Conservation (phyloP, 2,329 filamentous ascomycete species). For the Paraphoma chrysanthemicola region DNA sequence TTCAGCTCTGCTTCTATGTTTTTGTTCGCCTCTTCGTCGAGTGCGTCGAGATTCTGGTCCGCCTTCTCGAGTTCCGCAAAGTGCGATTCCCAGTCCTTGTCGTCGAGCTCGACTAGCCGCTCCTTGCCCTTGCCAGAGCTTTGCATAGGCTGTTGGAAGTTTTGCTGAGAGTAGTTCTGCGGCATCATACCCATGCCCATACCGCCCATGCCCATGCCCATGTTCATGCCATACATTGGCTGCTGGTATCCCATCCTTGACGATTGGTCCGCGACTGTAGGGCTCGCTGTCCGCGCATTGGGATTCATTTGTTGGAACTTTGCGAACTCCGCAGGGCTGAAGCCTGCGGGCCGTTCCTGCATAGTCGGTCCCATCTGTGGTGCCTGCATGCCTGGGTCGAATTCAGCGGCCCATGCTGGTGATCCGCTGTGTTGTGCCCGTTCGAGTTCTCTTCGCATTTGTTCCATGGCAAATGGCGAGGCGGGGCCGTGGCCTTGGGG, state of each 20-base stretch:
- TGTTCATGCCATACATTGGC: constrained; percentile 51
- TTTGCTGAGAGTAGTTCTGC: constrained; percentile 52
- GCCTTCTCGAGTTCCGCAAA: constrained; percentile 86
- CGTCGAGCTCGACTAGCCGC: constrained; percentile 86
- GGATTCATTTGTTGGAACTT: constrained; percentile 75
- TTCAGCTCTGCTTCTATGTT: constrained; percentile 88
- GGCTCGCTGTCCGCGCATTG: constrained; percentile 67
- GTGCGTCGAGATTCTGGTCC: constrained; percentile 58
- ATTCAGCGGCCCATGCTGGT: constrained; percentile 69
- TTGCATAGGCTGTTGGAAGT: constrained; percentile 54
- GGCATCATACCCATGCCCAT: constrained; percentile 61
- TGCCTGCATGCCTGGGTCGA: constrained; percentile 63
- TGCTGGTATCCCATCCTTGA: constrained; percentile 63
- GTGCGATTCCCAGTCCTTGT: constrained; percentile 93
- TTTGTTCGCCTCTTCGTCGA: constrained; percentile 70
- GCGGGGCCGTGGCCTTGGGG: constrained; percentile 60
- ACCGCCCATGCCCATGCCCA: constrained; percentile 61
- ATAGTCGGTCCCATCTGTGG: constrained; percentile 77
- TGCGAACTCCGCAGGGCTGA: constrained; percentile 85
- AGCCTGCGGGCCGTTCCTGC: constrained; percentile 62
- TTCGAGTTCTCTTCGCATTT: constrained; percentile 69
- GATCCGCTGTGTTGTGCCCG: constrained; percentile 61
- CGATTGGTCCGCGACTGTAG: constrained; percentile 49
- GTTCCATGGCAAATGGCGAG: constrained; percentile 70
- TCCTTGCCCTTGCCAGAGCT: constrained; percentile 79